Evolutionary conservation across 306 rosid species (phyloP), one percentile per base, ranked within the genome.

Genomic region (Ceratonia siliqua): DNA sequence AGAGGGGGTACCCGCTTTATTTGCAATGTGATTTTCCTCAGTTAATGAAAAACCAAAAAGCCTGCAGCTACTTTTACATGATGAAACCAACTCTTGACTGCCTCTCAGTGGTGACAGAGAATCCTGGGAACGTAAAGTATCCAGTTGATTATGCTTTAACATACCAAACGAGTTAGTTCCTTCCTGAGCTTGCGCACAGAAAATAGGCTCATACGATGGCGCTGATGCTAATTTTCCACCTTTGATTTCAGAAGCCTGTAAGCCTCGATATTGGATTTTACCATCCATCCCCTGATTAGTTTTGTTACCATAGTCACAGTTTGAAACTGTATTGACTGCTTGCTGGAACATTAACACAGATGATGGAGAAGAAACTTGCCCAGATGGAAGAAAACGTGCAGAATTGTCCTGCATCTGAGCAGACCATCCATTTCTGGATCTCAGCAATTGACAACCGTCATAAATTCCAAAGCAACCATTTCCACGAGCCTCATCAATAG

Each of bases 281-380:
- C 72, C 83, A 8, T 85, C 85, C 82, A 61, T 76, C 21, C 49
- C 76, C 63, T 65, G 85, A 64, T 38, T 48, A 10, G 25, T 72
- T 32, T 62, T 82, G 42, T 20, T 45, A 8, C 50, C 77, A 22
- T 77, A 65, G 52, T 75, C 81, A 54, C 75, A 80, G 77, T 81
- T 82, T 5, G 81, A 75, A 67, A 62, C 82, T 6, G 94, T 84
- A 76, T 77, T 87, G 46, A 79, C 67, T 42, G 91, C 96, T 62
- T 90, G 96, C 88, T 89, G 99, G 71, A 92, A 92, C 98, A 89
- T 92, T 32, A 95, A 81, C 79, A 95, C 98, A 2, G 99, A 95
- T 3, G 99, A 92, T 22, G 99, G 99, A 39, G 99, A 92, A 25
- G 99, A 92, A 21, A 86, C 95, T 77, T 90, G 96, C 20, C 64